Evolutionary conservation across 768 basidiomycete species (phyloP).

Genomic region (Trametes elegans): DNA sequence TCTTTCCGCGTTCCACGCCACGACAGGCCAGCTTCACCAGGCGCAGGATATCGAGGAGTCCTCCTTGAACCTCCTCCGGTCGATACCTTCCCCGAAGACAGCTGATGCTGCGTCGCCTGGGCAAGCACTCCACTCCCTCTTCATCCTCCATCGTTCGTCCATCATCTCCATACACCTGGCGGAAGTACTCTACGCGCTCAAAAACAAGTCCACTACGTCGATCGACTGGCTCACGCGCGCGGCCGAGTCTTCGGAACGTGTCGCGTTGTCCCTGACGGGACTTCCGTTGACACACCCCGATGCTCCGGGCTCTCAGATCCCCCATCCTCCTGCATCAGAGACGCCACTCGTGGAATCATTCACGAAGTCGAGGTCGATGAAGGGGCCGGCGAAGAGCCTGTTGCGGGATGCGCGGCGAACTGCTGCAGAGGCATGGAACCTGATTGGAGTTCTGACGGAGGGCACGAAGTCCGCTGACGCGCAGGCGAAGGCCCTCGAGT

Average conservation of each 20-base stretch:
- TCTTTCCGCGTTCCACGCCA: slow-evolving; percentile 69
- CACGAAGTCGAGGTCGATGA: slow-evolving; percentile 47
- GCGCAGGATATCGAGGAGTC: slow-evolving; percentile 58
- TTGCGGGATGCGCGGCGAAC: slow-evolving; percentile 69
- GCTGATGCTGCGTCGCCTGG: slow-evolving; percentile 47
- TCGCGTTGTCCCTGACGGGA: slow-evolving; percentile 53
- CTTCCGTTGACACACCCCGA: slow-evolving; percentile 35
- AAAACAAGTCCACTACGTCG: slow-evolving; percentile 41
- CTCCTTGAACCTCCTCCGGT: slow-evolving; percentile 52
- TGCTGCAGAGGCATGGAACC: slow-evolving; percentile 73
- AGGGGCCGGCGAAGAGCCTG: slow-evolving; percentile 51
- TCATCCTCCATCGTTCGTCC: slow-evolving; percentile 71
- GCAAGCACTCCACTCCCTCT: slow-evolving; percentile 61
- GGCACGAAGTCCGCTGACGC: slow-evolving; percentile 28
- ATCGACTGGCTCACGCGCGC: slow-evolving; percentile 58
- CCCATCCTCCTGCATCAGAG: slow-evolving; percentile 39
- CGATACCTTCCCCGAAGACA: slow-evolving; percentile 47
- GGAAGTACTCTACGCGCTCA: slow-evolving; percentile 60
- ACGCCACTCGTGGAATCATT: slow-evolving; percentile 44
- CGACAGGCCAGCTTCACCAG: slow-evolving; percentile 49
- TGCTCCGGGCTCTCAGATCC: slow-evolving; percentile 33
- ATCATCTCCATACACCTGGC: slow-evolving; percentile 71
- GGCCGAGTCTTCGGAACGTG: slow-evolving; percentile 65
- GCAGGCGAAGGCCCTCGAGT: slow-evolving; percentile 48
- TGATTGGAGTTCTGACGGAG: slow-evolving; percentile 68